A percentile compares a stretch with the other conserved stretches of the same genome.
These are phyloP conservation scores for Solanum neorickii DNA, from an alignment of 257 asterid species.

Conservation along the genomic window DNA sequence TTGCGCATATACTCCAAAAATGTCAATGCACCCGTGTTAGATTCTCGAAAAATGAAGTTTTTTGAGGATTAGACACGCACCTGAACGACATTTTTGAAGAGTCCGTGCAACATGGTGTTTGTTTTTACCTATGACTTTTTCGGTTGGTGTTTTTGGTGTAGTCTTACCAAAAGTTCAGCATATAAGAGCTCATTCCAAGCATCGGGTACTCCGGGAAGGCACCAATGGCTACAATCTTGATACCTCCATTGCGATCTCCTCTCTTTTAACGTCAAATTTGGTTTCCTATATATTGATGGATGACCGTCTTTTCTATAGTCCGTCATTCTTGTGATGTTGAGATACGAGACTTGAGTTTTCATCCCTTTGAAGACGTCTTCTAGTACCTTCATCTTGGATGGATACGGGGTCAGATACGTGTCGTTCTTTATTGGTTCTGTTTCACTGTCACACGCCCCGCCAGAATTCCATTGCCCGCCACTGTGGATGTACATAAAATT, in stretches of 20 bases:
- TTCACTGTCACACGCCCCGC: slow-evolving; percentile 60
- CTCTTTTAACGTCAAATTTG: slow-evolving; percentile 19
- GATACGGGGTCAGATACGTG: slow-evolving; percentile 38
- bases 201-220: slow-evolving; percentile 77
- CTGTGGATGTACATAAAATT: slow-evolving; percentile 9
- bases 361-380: slow-evolving; percentile 40
- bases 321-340: slow-evolving; percentile 50
- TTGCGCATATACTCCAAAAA: not conserved
- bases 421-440: slow-evolving; percentile 63
- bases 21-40: rapidly evolving
- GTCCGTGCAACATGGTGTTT: not conserved
- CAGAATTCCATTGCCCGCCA: slow-evolving; percentile 78
- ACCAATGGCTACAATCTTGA: slow-evolving; percentile 84
- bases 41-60: not conserved
- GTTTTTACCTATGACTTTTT: not conserved
- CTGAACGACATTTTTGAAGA: not conserved
- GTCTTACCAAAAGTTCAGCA: slow-evolving; percentile 35
- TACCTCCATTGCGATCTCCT: slow-evolving; percentile 19
- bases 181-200: slow-evolving; percentile 62
- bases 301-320: slow-evolving; percentile 70
- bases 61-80: not conserved
- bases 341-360: slow-evolving; percentile 45
- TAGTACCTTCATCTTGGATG: slow-evolving; percentile 41
- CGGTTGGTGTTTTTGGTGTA: slow-evolving; percentile 9
- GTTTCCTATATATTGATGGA: slow-evolving; percentile 52